phyloP scores from a whole-genome alignment of 257 asterid genomes.

The Solanum bulbocastanum region DNA sequence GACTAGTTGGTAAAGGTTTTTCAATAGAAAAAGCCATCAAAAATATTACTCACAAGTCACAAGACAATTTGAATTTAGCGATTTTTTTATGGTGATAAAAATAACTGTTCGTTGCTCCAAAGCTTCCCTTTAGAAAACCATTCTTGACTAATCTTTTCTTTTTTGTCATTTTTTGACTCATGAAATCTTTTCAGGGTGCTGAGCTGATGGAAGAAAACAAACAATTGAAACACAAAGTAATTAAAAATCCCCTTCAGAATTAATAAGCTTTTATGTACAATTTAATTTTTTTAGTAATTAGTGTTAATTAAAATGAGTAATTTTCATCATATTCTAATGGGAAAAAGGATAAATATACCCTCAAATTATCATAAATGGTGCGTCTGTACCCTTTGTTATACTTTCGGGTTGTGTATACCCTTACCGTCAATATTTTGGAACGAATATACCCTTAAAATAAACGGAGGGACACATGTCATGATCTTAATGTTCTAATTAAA shows the following conservation, averaged over 20 bases:
- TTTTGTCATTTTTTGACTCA: not conserved
- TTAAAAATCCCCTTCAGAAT: not conserved
- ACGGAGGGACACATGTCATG: too few relatives aligned
- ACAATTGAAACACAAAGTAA: slow-evolving; percentile 22
- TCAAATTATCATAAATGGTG: too few relatives aligned
- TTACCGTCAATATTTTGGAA: too few relatives aligned
- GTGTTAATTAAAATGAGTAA: not conserved
- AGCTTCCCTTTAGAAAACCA: not conserved
- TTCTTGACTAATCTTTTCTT: not conserved
- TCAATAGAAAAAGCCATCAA: not conserved
- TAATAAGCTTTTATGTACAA: not conserved
- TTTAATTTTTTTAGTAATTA: not conserved
- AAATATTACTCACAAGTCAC: not conserved
- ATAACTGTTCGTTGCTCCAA: not conserved
- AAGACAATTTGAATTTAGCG: not conserved
- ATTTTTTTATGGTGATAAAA: not conserved
- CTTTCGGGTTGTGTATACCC: too few relatives aligned
- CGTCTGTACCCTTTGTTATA: too few relatives aligned
- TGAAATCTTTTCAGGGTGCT: slow-evolving; percentile 14
- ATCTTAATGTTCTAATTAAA: too few relatives aligned
- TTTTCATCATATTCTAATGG: not conserved
- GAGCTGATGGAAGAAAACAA: slow-evolving; percentile 23
- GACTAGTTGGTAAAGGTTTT: not conserved
- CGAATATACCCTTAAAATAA: too few relatives aligned
- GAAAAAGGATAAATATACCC: too few relatives aligned